Evolutionary conservation across 2,329 filamentous ascomycete genomes (phyloP).

Genomic region (Ceratocystis lukuohia): DNA sequence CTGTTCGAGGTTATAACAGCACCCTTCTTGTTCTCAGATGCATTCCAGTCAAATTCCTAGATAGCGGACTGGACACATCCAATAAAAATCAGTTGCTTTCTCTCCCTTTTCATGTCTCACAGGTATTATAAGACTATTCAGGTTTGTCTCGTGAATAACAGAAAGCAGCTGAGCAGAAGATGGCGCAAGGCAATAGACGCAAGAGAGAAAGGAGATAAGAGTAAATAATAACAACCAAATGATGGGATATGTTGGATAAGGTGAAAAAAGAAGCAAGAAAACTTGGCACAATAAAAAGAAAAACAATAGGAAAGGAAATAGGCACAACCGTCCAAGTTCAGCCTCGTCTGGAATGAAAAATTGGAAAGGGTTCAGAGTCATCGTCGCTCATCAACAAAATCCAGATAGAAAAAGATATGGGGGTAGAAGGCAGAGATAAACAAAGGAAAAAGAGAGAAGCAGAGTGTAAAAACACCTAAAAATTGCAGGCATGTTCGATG

Average conservation of each 20-base stretch:
- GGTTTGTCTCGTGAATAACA: too few relatives aligned
- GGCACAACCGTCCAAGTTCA: conserved; percentile 13
- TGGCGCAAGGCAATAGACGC: neutral
- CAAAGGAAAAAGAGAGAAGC: conserved; percentile 8
- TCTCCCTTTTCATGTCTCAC: too few relatives aligned
- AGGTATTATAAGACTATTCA: too few relatives aligned
- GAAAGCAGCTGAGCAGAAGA: neutral
- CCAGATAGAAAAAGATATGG: conserved; percentile 2
- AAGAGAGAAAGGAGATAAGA: conserved; percentile 1
- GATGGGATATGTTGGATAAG: conserved; percentile 6
- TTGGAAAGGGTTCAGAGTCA: conserved; percentile 17
- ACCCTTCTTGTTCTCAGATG: too few relatives aligned
- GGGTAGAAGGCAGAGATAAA: neutral
- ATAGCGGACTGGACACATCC: too few relatives aligned
- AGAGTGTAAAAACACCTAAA: neutral
- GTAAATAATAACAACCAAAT: conserved; percentile 4
- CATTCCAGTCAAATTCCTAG: too few relatives aligned
- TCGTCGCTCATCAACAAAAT: conserved; percentile 18
- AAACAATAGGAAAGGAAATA: conserved; percentile 14
- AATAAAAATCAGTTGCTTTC: too few relatives aligned
- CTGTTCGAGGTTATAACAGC: too few relatives aligned
- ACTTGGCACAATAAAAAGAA: conserved; percentile 12
- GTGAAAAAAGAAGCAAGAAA: neutral
- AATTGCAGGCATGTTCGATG: neutral
- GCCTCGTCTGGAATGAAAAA: conserved; percentile 13